Base-by-base conservation (phyloP, 2,329 filamentous ascomycete genomes). In the Daldinia sp. region DNA sequence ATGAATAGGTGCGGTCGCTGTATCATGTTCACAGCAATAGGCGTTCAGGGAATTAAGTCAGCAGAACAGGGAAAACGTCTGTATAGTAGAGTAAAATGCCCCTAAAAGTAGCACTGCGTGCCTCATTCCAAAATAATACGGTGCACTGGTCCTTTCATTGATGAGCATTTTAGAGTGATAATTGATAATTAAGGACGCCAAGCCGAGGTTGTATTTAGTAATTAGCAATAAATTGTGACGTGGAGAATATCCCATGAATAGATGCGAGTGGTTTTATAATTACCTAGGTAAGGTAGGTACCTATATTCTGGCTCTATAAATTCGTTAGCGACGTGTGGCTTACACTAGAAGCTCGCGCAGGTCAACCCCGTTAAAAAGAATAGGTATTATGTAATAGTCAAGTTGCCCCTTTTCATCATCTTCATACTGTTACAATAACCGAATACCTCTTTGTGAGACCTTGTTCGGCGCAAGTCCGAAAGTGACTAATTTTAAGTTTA, bases 1-100 rank as follows among this genome's bases (percentile, higher is more conserved):
- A 85, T 69, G 78, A 86, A 74, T 82, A 77, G 67, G 39, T 34
- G 35, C 34, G 34, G 23, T 53, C 37, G 30, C 53, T 41, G 52
- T 67, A 19, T 55, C 48, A 64, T 61, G 63, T 68, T 68, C 61
- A 63, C 63, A 70, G 60, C 63, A 51, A 69, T 58, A 53, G 73
- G 73, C 71, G 73, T 75, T 74, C 34, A 48, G 50, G 71, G 64
- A 61, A 58, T 66, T 64, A 27, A 34, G 25, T 55, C 61, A 37
- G 43, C 30, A 62, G 27, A 34, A 47, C 30, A 62, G 27, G 37
- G 35, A 61, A 51, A 68, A 63, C 49, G 59, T 49, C 35, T 64
- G 66, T 66, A 59, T 39, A 61, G 57, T 67, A 67, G 30, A 39
- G 51, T 15, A 32, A 43, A 35, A 45, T 59, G 45, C 21, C 39